Percentiles rank a stretch among this genome's conserved stretches.
Conservation (phyloP, 352 stramenopile genomes). For the Vaucheria bursata region DNA sequence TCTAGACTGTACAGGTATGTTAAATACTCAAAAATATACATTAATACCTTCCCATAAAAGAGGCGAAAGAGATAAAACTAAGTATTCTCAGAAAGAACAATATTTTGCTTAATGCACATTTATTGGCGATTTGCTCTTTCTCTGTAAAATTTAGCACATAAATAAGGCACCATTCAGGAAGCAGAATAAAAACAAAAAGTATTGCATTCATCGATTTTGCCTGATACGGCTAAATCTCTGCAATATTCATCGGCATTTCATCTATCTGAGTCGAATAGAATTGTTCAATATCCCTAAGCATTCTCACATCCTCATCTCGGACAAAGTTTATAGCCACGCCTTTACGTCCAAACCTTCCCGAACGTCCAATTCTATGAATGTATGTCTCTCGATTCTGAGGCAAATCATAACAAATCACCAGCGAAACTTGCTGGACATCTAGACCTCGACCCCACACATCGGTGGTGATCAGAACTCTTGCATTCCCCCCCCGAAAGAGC, state of each 20-base stretch:
- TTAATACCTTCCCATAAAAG: no score
- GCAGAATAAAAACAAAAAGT: no score
- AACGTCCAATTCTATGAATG: constrained; percentile 87
- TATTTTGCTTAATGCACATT: no score
- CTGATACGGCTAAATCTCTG: constrained; percentile 57
- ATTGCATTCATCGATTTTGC: no score
- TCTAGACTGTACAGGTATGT: no score
- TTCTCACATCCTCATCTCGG: constrained; percentile 84
- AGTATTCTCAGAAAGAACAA: no score
- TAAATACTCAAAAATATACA: no score
- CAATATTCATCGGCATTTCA: constrained; percentile 87
- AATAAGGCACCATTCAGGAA: no score
- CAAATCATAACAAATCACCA: constrained; percentile 96
- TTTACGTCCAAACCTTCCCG: constrained; percentile 89
- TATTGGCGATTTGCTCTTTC: no score
- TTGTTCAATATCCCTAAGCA: constrained; percentile 82
- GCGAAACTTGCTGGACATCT: constrained; percentile 85
- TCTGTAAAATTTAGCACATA: no score
- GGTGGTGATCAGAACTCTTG: constrained; percentile 92
- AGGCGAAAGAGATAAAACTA: no score
- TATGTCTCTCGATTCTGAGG: constrained; percentile 92
- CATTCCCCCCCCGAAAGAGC: constrained; percentile 76
- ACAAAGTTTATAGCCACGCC: constrained; percentile 97
- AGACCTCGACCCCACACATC: constrained; percentile 92
- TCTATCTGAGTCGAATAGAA: constrained; percentile 87